These are phyloP conservation scores for Diatrype stigma DNA, from an alignment of 2,329 filamentous ascomycete genomes.

Conservation along the genomic window DNA sequence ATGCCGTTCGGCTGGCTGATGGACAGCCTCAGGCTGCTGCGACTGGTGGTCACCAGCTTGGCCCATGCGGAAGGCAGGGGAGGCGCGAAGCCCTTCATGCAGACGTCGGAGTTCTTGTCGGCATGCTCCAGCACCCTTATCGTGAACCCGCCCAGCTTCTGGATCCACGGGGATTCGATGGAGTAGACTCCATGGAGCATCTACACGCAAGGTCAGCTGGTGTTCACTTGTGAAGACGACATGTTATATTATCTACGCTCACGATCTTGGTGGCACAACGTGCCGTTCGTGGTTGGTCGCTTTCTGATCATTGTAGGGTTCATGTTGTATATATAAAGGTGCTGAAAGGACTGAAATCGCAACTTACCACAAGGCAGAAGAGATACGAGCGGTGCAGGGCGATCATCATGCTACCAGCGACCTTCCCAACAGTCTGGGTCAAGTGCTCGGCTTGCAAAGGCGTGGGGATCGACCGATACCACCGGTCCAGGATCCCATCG, in stretches of 20 bases:
- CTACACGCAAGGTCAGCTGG: neutral
- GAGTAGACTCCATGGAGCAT: slow-evolving; percentile 37
- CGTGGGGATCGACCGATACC: slow-evolving; percentile 30
- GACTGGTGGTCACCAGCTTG: slow-evolving; percentile 16
- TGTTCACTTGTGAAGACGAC: too few relatives aligned
- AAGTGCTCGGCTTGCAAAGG: slow-evolving; percentile 32
- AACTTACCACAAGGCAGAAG: slow-evolving; percentile 23
- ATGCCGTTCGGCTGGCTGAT: slow-evolving; percentile 6
- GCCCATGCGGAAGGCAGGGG: slow-evolving; percentile 16
- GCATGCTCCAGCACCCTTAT: slow-evolving; percentile 20
- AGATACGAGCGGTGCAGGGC: slow-evolving; percentile 35
- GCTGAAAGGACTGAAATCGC: neutral
- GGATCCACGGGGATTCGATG: slow-evolving; percentile 33
- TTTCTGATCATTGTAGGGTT: too few relatives aligned
- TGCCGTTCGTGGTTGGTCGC: too few relatives aligned
- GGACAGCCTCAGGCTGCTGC: slow-evolving; percentile 18
- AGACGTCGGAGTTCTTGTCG: slow-evolving; percentile 11
- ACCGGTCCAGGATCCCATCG: slow-evolving; percentile 30
- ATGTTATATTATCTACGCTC: too few relatives aligned
- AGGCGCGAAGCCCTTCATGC: slow-evolving; percentile 9
- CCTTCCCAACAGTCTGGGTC: slow-evolving; percentile 21
- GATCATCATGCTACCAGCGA: slow-evolving; percentile 30
- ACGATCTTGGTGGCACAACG: too few relatives aligned
- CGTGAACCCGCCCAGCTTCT: slow-evolving; percentile 25
- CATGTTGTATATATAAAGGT: too few relatives aligned